Percentiles rank a stretch among this genome's conserved stretches.
Conservation (phyloP, 768 basidiomycete species). For the Tylopilus plumbeoviolaceoides region DNA sequence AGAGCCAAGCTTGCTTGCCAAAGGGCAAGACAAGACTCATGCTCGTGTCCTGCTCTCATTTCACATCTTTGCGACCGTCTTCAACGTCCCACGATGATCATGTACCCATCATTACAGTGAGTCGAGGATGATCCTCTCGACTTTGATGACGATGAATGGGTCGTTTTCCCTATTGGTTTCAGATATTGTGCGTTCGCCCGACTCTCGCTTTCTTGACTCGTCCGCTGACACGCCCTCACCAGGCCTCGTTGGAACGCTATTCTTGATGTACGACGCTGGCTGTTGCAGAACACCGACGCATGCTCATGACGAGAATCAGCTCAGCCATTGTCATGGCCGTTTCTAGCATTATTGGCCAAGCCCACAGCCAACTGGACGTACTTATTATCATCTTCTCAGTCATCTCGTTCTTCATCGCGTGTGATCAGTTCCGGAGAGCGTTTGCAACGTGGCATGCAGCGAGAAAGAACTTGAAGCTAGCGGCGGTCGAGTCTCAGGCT, state of each 20-base stretch:
- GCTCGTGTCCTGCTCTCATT: neutral
- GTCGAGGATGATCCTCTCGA: neutral
- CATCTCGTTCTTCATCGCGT: conserved; percentile 15
- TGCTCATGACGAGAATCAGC: conserved; percentile 2
- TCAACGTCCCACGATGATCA: neutral
- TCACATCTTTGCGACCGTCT: neutral
- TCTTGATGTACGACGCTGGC: conserved; percentile 14
- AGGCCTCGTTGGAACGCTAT: conserved; percentile 20
- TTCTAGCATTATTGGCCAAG: conserved; percentile 1
- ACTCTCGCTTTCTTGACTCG: neutral
- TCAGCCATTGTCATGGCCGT: conserved; percentile 18
- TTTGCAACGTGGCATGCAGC: conserved; percentile 13
- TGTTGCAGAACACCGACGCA: neutral
- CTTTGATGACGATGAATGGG: neutral
- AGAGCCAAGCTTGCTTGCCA: neutral
- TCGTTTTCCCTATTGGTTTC: too few species aligned
- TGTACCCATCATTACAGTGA: conserved; percentile 18
- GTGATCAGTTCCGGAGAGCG: conserved; percentile 21
- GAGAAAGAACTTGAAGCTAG: conserved; percentile 12
- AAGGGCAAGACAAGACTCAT: neutral
- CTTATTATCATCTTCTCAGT: conserved; percentile 14
- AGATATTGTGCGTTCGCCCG: conserved; percentile 17
- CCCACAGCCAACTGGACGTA: conserved; percentile 16
- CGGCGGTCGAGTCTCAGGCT: neutral
- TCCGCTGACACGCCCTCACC: neutral